phyloP scores from a whole-genome alignment of 2,329 filamentous ascomycete genomes.

The Furcasterigmium furcatum region DNA sequence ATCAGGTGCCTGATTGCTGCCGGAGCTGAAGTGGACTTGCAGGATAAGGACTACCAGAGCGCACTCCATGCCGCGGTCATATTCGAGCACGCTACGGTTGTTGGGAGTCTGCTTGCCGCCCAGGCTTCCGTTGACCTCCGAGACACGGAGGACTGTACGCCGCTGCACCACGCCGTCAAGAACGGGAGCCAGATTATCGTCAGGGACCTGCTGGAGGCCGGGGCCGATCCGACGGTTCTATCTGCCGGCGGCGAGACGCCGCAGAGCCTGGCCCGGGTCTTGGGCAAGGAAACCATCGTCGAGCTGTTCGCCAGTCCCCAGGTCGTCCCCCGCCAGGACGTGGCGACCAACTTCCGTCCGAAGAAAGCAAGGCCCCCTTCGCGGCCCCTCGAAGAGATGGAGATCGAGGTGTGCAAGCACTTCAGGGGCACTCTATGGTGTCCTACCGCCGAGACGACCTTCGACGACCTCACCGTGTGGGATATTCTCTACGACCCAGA shows the following conservation, averaged over 20 bases:
- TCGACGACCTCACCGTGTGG: conserved; percentile 12
- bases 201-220: conserved; percentile 11
- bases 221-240: conserved; percentile 12
- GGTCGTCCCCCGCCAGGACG: conserved; percentile 7
- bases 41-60: conserved; percentile 13
- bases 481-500: conserved; percentile 13
- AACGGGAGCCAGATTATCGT: conserved; percentile 11
- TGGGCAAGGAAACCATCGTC: conserved; percentile 8
- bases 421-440: conserved; percentile 12
- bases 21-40: conserved; percentile 13
- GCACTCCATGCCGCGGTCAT: conserved; percentile 13
- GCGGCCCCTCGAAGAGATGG: conserved; percentile 9
- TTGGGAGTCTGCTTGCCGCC: conserved; percentile 7
- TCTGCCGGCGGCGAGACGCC: conserved; percentile 12
- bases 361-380: conserved; percentile 6
- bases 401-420: conserved; percentile 11
- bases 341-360: conserved; percentile 5
- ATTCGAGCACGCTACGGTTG: conserved; percentile 14
- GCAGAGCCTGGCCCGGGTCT: conserved; percentile 8
- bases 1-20: conserved; percentile 10
- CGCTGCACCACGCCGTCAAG: conserved; percentile 14
- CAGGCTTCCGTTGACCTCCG: conserved; percentile 9
- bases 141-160: conserved; percentile 14
- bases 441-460: conserved; percentile 10
- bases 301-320: conserved; percentile 11